Conservation (phyloP, 2,329 filamentous ascomycete species). For the Lachnum nothofagi region DNA sequence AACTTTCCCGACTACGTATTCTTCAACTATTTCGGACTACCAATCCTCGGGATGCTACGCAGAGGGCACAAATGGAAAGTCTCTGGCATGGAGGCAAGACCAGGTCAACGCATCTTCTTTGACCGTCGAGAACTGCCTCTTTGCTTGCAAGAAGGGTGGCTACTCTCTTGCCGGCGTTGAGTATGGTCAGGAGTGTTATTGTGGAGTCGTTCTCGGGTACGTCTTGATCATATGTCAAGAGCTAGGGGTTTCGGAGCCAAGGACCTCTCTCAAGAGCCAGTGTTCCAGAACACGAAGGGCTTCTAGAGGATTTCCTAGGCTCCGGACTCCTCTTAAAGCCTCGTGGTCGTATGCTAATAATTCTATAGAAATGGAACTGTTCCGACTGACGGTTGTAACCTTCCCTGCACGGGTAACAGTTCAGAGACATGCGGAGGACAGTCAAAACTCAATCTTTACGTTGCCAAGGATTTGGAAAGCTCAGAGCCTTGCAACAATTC, state of each 20-base stretch:
- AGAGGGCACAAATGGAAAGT: constrained; percentile 31
- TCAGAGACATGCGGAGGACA: constrained; percentile 34
- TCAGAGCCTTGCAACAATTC: constrained; percentile 41
- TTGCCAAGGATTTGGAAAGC: constrained; percentile 46
- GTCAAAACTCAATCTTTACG: constrained; percentile 35
- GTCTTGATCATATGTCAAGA: too few relatives aligned
- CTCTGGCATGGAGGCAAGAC: constrained; percentile 31
- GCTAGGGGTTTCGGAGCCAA: too few relatives aligned
- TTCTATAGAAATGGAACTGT: constrained; percentile 29
- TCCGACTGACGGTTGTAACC: constrained; percentile 29
- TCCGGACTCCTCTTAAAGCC: too few relatives aligned
- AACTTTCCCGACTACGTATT: constrained; percentile 30
- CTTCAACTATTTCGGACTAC: constrained; percentile 29
- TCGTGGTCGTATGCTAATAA: too few relatives aligned
- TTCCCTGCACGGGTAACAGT: constrained; percentile 34
- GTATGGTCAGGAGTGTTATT: constrained; percentile 39
- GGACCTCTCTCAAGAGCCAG: too few relatives aligned
- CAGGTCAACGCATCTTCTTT: constrained; percentile 30
- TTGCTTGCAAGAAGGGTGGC: constrained; percentile 34
- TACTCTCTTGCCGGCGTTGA: constrained; percentile 38
- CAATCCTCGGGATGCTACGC: constrained; percentile 38
- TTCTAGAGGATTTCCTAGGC: too few relatives aligned
- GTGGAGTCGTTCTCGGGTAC: constrained; percentile 36
- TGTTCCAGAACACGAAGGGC: too few relatives aligned
- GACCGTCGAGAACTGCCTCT: constrained; percentile 35